Base-by-base conservation (phyloP, 2,329 filamentous ascomycete genomes). In the Mycosphaerella arachidis region DNA sequence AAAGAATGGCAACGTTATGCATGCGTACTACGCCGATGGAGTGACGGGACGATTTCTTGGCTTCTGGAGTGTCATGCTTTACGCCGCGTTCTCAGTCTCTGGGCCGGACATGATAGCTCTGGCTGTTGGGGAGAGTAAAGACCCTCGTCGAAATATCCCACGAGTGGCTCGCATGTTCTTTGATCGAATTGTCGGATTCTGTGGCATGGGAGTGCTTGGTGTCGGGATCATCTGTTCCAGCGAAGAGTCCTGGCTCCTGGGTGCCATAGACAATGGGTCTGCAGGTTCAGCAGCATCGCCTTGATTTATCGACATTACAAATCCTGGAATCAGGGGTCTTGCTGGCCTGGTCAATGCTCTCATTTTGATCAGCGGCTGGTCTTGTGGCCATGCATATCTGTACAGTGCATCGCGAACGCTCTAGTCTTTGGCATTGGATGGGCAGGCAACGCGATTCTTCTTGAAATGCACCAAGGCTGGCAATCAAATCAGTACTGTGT, bases 401-500 rank as follows among this genome's bases (percentile, higher is more conserved):
- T 83, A 81, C 69, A 76, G 79, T 13, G 78, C 78, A 3, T 79
- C 77, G 1, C 79, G 82, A 48, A 79, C 78, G 4, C 72, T 84
- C 3, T 81, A 82, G 67, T 78, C 79, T 1, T 73, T 84, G 31
- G 80, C 87, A 0, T 79, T 86, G 7, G 85, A 83, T 57, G 84
- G 84, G 18, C 86, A 89, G 54, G 87, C 88, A 0, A 88, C 87
- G 7, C 48, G 52, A 4, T 40, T 64, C 37, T 81, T 84, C 56
- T 80, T 79, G 70, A 73, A 40, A 81, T 31, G 77, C 43, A 58
- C 59, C 29, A 45, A 51, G 24, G 53, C 48, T 13, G 88, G 88
- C 51, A 86, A 92, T 0, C 90, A 90, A 0, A 80, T 91, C 62
- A 91, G 88, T 74, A 89, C 86, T 70, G 88, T 92, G 45, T 60